Conservation (phyloP, 1,284 basidiomycete species). For the Microbotryomycetes sp. region DNA sequence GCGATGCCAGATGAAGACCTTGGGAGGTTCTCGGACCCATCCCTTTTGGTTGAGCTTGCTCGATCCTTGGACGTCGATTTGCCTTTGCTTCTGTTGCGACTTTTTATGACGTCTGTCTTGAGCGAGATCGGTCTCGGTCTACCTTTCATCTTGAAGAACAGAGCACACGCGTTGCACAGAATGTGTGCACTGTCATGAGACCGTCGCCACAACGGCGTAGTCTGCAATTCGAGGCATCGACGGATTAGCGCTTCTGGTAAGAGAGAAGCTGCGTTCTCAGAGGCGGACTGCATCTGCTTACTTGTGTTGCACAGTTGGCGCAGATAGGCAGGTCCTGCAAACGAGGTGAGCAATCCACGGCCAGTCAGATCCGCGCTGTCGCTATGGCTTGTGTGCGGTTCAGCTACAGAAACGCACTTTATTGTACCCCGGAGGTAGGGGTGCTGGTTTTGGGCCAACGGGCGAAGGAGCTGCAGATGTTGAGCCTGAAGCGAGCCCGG, state of each 20-base stretch:
- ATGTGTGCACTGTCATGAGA: slow-evolving; percentile 37
- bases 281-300: not conserved
- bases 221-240: slow-evolving; percentile 14
- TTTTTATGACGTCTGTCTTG: slow-evolving; percentile 42
- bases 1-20: slow-evolving; percentile 1
- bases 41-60: slow-evolving; percentile 22
- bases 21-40: slow-evolving; percentile 26
- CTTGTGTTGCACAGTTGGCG: slow-evolving; percentile 34
- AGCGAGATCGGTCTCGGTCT: slow-evolving; percentile 39
- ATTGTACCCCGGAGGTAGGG: not conserved
- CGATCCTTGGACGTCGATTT: slow-evolving; percentile 34
- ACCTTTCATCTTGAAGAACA: slow-evolving; percentile 42
- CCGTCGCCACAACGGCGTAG: slow-evolving; percentile 40
- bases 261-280: not conserved
- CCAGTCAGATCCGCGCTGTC: not conserved
- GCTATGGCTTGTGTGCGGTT: not conserved
- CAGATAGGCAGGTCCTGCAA: slow-evolving; percentile 32
- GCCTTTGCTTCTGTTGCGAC: slow-evolving; percentile 38
- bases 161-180: slow-evolving; percentile 41
- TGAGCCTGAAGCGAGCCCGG: not conserved
- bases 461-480: not conserved
- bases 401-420: too few species aligned
- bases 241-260: not conserved
- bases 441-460: not conserved
- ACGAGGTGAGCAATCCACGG: not conserved